A percentile compares a stretch with the other conserved stretches of the same genome.
Evolutionary conservation across 2,329 filamentous ascomycete genomes (phyloP).

Genomic region (Pyricularia grisea): DNA sequence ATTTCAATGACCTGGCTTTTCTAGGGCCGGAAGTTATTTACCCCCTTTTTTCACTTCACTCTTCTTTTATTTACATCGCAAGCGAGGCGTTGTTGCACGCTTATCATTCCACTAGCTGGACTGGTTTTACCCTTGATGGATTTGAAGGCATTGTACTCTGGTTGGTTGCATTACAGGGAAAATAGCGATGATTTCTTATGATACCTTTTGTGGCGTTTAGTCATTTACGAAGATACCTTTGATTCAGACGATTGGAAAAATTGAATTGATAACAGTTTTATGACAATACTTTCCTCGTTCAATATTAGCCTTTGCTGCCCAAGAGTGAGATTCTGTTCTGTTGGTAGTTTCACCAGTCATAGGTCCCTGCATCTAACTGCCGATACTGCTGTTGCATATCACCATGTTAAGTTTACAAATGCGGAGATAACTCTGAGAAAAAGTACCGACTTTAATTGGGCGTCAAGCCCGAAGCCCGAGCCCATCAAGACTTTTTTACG

Average conservation of each 20-base stretch:
- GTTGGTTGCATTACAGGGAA: neutral
- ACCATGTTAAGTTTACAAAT: neutral
- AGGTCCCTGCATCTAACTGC: too few relatives aligned
- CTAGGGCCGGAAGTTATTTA: neutral
- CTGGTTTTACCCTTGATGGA: neutral
- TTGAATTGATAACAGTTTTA: too few relatives aligned
- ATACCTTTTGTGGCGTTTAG: neutral
- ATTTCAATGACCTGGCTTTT: neutral
- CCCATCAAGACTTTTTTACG: too few relatives aligned
- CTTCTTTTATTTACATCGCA: neutral
- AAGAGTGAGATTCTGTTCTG: neutral
- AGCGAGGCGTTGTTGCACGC: neutral
- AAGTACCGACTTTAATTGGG: neutral
- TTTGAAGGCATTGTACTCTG: neutral
- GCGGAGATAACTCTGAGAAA: neutral
- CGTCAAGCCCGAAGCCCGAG: too few relatives aligned
- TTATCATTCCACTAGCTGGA: neutral
- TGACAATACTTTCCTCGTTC: too few relatives aligned
- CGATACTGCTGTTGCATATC: too few relatives aligned
- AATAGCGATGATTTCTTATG: neutral
- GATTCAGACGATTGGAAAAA: neutral
- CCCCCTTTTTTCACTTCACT: neutral
- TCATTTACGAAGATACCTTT: neutral
- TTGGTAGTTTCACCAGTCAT: neutral
- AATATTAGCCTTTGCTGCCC: too few relatives aligned